Base-by-base conservation (phyloP, 768 basidiomycete genomes). In the Phlegmacium glaucopus region DNA sequence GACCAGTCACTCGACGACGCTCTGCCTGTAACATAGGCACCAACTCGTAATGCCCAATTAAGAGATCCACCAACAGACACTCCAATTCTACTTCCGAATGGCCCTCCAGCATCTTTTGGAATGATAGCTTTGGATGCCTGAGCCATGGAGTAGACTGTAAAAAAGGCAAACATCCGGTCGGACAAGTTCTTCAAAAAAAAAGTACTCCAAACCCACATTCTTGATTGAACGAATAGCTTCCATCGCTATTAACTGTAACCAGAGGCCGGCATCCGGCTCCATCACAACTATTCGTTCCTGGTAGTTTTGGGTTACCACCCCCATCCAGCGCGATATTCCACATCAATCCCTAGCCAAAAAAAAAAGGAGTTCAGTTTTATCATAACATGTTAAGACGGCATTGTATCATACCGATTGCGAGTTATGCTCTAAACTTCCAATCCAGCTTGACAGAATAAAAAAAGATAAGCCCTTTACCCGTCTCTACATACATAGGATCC, bases 291-390 rank as follows among this genome's bases (percentile, higher is more conserved):
- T 68, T 68, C 2, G 81, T 78, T 6, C 82, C 81, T 0, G 85
- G 84, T 3, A 84, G 69, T 57, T 76, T 77, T 2, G 87, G 87
- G n/a, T 77, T 62, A 0, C 87, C 85, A 29, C 63, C 75, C 0
- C 77, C 68, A 35, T 88, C 80, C 8, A 85, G 71, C 0, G 83
- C 87, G 36, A 88, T 64, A 56, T 86, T 87, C 86, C 87, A 90
- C 81, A 87, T 85, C 16, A 89, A 66, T 0, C 71, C 84, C 30
- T 77, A 53, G 25, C 51, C 2, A 22, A 22, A 22, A 55, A 12
- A 61, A 35, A 7, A 18, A 15, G 5, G 46, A 65, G 64, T 51
- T 67, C 18, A 45, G n/a, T 27, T 7, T 9, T 39, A 55, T 48
- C 16, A 69, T 51, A 4, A 60, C 37, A n/a, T n/a, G n/a, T n/a